Evolutionary conservation across 345 rosid genomes (phyloP), one percentile per base, ranked within the genome.

Genomic region (Brassica cretica): DNA sequence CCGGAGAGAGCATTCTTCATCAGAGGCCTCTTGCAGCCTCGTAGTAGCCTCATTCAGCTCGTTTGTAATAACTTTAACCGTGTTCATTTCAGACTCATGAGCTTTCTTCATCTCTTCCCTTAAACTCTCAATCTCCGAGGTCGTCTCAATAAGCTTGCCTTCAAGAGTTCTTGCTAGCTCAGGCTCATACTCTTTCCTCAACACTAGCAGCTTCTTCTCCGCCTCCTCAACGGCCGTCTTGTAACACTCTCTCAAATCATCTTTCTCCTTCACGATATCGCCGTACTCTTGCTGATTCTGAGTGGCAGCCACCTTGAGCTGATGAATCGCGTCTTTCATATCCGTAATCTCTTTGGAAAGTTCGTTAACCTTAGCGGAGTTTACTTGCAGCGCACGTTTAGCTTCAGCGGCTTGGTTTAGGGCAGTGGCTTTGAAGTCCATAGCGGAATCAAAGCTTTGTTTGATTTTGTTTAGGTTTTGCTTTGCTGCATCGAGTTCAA

Each of bases 361-460:
- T 77, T 90, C 92, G 55, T 16, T 30, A 6, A 79, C 90, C 73
- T 76, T 86, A 16, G 84, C 88, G 0, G 84, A 37, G 80, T 84
- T 86, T 0, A 39, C 66, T 41, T 86, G 84, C 0, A 84, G 77
- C 3, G 84, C 75, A 25, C 87, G 85, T 67, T 85, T 81, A 0
- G 96, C 97, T 70, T 93, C 98, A 0, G 90, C 88, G 1, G 94
- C 90, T 63, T 87, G 92, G 60, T 88, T 92, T 75, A 90, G 73
- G 0, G 92, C 80, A 0, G 88, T 84, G 66, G 80, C 18, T 76
- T 95, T 95, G 1, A 84, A 75, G 8, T 91, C 98, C 85, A 85
- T 65, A 2, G 85, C 84, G 0, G 94, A 85, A 66, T 88, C 97
- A 30, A 93, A 93, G 76, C 92, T 96, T 79, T 90, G 98, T 71